phyloP scores from a whole-genome alignment of 2,329 filamentous ascomycete species.

The Metarhizium anisopliae region DNA sequence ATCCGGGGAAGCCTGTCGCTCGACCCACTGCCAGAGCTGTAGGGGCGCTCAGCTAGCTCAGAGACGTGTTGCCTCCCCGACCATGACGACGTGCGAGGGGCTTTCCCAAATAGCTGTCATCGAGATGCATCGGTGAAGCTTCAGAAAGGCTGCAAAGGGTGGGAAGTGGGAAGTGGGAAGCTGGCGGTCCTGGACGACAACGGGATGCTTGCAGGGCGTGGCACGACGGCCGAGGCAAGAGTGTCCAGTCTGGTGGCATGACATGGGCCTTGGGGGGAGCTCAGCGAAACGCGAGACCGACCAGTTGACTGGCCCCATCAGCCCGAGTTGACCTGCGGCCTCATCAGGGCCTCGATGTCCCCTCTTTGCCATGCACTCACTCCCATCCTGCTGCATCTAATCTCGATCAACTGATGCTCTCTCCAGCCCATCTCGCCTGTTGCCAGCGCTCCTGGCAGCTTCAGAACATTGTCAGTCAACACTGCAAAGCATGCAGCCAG shows the following conservation, averaged over 20 bases:
- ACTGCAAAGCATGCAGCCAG: not conserved
- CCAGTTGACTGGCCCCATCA: too few species aligned
- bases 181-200: not conserved
- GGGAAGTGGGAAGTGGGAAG: not conserved
- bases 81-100: not conserved
- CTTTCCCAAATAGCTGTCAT: not conserved
- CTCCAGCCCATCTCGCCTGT: too few species aligned
- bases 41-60: not conserved
- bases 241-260: too few species aligned
- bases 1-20: conserved; percentile 16
- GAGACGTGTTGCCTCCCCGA: not conserved
- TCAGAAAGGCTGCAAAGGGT: not conserved
- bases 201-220: not conserved
- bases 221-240: not conserved
- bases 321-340: too few species aligned
- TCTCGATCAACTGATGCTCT: too few species aligned
- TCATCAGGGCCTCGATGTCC: not conserved
- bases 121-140: not conserved
- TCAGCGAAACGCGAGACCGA: not conserved
- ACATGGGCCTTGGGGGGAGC: not conserved
- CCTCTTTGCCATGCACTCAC: not conserved
- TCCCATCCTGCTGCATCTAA: not conserved
- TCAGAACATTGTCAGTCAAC: too few species aligned
- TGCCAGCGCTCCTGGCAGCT: too few species aligned
- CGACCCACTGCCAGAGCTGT: conserved; percentile 9